Evolutionary conservation across 352 stramenopile genomes (phyloP), one percentile per base, ranked within the genome.

Genomic region (Peronospora belbahrii): DNA sequence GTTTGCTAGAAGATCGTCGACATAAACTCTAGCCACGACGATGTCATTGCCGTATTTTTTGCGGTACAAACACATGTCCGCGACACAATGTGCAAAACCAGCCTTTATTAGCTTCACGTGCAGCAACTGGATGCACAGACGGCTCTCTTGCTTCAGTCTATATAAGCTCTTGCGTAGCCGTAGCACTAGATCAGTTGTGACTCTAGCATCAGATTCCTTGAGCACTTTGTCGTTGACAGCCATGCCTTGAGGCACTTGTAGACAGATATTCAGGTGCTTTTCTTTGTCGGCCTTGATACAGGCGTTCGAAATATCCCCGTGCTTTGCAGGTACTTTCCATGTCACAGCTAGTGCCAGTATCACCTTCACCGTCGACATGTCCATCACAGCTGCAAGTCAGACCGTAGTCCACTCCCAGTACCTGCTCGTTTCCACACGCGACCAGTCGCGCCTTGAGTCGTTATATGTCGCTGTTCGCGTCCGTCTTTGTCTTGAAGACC

Each of bases 261-360:
- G n/a, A n/a, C n/a, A n/a, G n/a, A n/a, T 71, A 2, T 52, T 33
- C 1, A 62, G 14, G 3, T 42, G 19, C 0, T 42, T 22, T 18
- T 71, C 54, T 7, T 54, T 48, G 1, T 47, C 36, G 0, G 48
- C 48, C 38, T 67, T 65, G 0, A 67, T 39, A 25, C 67, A 75
- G 0, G 57, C 61, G 9, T 56, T 65, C 0, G 53, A 51, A 0
- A 67, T 38, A 8, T 70, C 54, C 3, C 59, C 52, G 23, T 72
- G 65, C 10, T 37, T 43, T 0, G 52, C 45, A 1, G 34, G 51
- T 1, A 67, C 48, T 0, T 30, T 4, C 49, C 41, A 67, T 6
- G 48, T 27, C 1, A 7, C 15, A 6, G 47, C 51, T 4, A 64
- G 7, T 2, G 22, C 42, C 10, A 70, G 15, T 17, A 70, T 51